These are phyloP conservation scores for Phlebiopsis gigantea DNA, from an alignment of 768 basidiomycete species.

Conservation along the genomic window DNA sequence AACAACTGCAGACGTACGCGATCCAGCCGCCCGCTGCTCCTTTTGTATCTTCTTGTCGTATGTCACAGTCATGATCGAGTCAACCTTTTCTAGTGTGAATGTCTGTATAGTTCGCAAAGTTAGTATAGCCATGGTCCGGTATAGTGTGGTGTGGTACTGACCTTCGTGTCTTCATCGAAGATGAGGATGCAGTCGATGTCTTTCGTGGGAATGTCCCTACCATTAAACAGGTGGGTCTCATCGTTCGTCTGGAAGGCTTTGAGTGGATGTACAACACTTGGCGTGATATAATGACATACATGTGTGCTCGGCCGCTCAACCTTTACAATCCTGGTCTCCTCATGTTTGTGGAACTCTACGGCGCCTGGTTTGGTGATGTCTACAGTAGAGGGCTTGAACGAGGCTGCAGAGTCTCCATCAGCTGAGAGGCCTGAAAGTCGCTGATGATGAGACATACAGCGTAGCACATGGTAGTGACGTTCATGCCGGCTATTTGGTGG, in stretches of 20 bases:
- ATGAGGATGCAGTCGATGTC: slow-evolving; percentile 76
- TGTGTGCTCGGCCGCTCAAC: slow-evolving; percentile 67
- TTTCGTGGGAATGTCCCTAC: slow-evolving; percentile 52
- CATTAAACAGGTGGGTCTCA: slow-evolving; percentile 45
- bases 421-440: too few relatives aligned
- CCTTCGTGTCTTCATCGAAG: slow-evolving; percentile 71
- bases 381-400: slow-evolving; percentile 70
- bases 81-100: slow-evolving; percentile 72
- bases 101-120: slow-evolving; percentile 36
- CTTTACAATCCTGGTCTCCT: slow-evolving; percentile 45
- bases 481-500: slow-evolving; percentile 41
- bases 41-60: slow-evolving; percentile 41
- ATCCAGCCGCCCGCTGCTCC: slow-evolving; percentile 21
- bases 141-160: slow-evolving; percentile 19
- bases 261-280: neutral
- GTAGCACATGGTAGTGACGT: slow-evolving; percentile 71
- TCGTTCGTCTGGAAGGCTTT: slow-evolving; percentile 39
- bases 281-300: slow-evolving; percentile 24
- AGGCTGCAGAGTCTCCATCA: too few relatives aligned
- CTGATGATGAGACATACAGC: slow-evolving; percentile 62
- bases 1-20: slow-evolving; percentile 24
- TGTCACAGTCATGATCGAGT: slow-evolving; percentile 53
- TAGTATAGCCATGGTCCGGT: slow-evolving; percentile 1
- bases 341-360: slow-evolving; percentile 53
- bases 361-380: slow-evolving; percentile 61